These are phyloP conservation scores for Plasmodium falciparum DNA, from an alignment of 169 alveolate species.

Conservation along the genomic window DNA sequence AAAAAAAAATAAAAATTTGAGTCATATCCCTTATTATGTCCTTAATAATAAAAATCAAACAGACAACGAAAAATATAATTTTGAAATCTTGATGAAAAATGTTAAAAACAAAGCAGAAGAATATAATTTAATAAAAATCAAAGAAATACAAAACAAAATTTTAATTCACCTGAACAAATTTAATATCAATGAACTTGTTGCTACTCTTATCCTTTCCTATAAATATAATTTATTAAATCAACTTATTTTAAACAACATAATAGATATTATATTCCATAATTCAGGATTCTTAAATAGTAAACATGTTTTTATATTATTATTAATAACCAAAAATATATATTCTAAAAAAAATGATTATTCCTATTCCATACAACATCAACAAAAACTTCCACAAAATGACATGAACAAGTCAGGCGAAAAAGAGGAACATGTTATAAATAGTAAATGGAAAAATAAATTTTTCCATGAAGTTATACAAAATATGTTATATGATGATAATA, in stretches of 20 bases:
- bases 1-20: slow-evolving; percentile 7
- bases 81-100: slow-evolving; percentile 63
- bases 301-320: slow-evolving; percentile 41
- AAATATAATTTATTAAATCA: slow-evolving; percentile 54
- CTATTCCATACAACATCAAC: background rate
- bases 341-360: background rate
- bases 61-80: slow-evolving; percentile 44
- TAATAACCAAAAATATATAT: slow-evolving; percentile 11
- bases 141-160: slow-evolving; percentile 57
- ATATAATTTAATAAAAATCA: slow-evolving; percentile 63
- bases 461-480: too few relatives aligned
- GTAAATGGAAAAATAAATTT: too few relatives aligned
- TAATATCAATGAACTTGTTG: slow-evolving; percentile 45
- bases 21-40: slow-evolving; percentile 19
- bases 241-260: slow-evolving; percentile 12
- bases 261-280: slow-evolving; percentile 27
- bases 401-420: too few relatives aligned
- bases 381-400: background rate
- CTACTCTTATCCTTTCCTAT: slow-evolving; percentile 39
- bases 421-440: too few relatives aligned
- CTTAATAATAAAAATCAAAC: slow-evolving; percentile 17
- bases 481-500: too few relatives aligned
- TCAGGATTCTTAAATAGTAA: slow-evolving; percentile 64
- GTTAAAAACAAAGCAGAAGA: slow-evolving; percentile 68
- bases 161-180: slow-evolving; percentile 46